Evolutionary conservation across 345 rosid species (phyloP).

Genomic region (Salix brachista): DNA sequence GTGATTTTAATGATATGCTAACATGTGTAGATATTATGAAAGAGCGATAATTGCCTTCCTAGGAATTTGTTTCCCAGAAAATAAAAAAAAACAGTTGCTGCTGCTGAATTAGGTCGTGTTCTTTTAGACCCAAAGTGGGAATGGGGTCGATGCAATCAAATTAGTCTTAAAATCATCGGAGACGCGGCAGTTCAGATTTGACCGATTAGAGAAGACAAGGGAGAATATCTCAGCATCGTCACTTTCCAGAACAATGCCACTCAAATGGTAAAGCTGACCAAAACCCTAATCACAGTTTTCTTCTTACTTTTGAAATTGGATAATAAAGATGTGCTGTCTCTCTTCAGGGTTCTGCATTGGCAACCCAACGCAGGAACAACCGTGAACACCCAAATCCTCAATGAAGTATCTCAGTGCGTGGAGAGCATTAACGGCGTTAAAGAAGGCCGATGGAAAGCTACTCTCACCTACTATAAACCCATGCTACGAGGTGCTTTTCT

Average conservation of each 20-base stretch:
- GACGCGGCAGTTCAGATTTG: no score
- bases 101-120: no score
- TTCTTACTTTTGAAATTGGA: not conserved
- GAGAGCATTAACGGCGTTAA: conserved; percentile 84
- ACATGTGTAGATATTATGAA: no score
- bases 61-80: no score
- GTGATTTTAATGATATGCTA: no score
- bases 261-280: conserved; percentile 39
- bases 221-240: not conserved
- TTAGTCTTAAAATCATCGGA: not conserved
- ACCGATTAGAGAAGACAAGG: not conserved
- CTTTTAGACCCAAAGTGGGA: no score
- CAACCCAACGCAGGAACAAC: conserved; percentile 82
- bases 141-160: not conserved
- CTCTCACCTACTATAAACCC: conserved; percentile 69
- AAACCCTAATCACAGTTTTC: not conserved
- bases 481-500: conserved; percentile 38
- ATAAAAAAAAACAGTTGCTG: no score
- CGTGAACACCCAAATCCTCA: conserved; percentile 77
- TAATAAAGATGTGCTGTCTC: not conserved
- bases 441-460: conserved; percentile 90
- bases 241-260: conserved; percentile 29
- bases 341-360: conserved; percentile 79
- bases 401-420: conserved; percentile 73
- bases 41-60: no score